A percentile compares a stretch with the other conserved stretches of the same genome.
Conservation (phyloP, 441 rosid genomes). For the Pelargonium australe region DNA sequence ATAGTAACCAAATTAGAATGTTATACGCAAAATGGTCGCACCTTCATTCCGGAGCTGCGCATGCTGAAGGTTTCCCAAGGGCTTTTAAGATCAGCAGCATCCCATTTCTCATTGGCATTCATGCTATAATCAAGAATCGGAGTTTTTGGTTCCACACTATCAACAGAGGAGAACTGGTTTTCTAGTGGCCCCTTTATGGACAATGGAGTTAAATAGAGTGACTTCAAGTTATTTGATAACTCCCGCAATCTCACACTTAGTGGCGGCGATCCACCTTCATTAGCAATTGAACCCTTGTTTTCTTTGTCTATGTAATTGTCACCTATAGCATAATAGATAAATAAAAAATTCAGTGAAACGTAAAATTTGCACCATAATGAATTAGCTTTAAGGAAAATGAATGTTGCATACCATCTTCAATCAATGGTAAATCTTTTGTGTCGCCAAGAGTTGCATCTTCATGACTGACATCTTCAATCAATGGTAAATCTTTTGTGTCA, state of each 20-base stretch:
- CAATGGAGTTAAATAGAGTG: constrained; percentile 33
- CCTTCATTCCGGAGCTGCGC: constrained; percentile 43
- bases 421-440: constrained; percentile 18
- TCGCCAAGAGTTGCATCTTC: constrained; percentile 21
- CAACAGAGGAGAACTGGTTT: constrained; percentile 20
- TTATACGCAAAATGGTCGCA: constrained; percentile 10
- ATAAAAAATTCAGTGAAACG: neutral
- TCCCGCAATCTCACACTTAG: constrained; percentile 42
- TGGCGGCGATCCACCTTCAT: constrained; percentile 44
- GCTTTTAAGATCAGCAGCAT: constrained; percentile 18
- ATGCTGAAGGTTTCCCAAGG: constrained; percentile 47
- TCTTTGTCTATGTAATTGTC: constrained; percentile 40
- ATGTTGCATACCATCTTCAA: constrained; percentile 30
- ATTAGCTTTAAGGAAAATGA: constrained; percentile 8
- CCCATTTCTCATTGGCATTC: constrained; percentile 17
- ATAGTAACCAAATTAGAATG: neutral
- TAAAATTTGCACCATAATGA: neutral
- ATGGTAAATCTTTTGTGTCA: constrained; percentile 18
- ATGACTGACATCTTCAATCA: constrained; percentile 20
- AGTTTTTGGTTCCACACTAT: constrained; percentile 39
- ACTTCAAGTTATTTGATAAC: constrained; percentile 48
- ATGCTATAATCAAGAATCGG: constrained; percentile 27
- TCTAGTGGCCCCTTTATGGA: constrained; percentile 24
- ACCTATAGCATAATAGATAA: constrained; percentile 15
- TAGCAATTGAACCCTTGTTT: constrained; percentile 29